A percentile compares a stretch with the other conserved stretches of the same genome.
Conservation (phyloP, 495 filamentous ascomycete species). For the Choiromyces venosus region DNA sequence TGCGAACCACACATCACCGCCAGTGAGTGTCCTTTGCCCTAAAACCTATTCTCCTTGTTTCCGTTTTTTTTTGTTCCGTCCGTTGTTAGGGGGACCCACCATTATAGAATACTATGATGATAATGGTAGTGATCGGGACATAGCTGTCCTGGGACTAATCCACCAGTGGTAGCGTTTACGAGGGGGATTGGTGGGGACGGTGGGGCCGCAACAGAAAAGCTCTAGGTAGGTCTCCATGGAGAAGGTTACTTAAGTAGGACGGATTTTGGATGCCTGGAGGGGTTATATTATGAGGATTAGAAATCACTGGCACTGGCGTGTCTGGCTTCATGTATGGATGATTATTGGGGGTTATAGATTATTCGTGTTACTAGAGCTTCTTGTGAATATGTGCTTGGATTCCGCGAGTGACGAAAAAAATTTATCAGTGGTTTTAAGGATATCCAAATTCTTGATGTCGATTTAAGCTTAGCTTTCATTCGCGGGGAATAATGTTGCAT, state of each 20-base stretch:
- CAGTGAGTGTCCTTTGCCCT: too few species aligned
- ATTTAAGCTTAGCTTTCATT: too few species aligned
- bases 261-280: not conserved
- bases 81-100: too few species aligned
- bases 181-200: not conserved
- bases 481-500: too few species aligned
- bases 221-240: not conserved
- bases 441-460: too few species aligned
- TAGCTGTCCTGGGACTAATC: not conserved
- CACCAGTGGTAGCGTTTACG: not conserved
- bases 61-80: too few species aligned
- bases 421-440: too few species aligned
- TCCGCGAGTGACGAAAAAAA: not conserved
- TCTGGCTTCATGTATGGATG: not conserved
- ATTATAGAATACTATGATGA: too few species aligned
- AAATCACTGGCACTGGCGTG: not conserved
- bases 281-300: not conserved
- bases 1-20: too few species aligned
- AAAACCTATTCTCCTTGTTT: too few species aligned
- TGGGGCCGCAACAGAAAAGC: not conserved
- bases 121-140: not conserved
- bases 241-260: not conserved
- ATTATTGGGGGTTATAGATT: not conserved
- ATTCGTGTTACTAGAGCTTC: not conserved
- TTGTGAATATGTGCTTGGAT: not conserved